Evolutionary conservation across 768 basidiomycete species (phyloP).

Genomic region (Leccinum rimulosum): DNA sequence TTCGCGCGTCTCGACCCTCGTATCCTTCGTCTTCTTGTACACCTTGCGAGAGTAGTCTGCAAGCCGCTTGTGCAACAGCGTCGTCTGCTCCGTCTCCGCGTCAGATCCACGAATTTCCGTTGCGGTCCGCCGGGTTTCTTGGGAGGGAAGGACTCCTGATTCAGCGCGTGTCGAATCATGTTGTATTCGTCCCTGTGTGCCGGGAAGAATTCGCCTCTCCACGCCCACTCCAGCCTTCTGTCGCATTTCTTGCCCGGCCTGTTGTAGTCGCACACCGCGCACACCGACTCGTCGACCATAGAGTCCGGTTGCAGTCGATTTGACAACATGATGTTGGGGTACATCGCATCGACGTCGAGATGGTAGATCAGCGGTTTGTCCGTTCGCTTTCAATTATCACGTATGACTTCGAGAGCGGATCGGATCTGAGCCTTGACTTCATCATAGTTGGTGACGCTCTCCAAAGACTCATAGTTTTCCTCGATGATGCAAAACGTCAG

Average conservation of each 20-base stretch:
- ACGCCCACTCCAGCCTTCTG: constrained; percentile 92
- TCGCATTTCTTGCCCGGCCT: constrained; percentile 95
- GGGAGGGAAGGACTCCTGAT: constrained; percentile 90
- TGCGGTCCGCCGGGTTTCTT: constrained; percentile 70
- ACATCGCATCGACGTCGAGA: constrained; percentile 99
- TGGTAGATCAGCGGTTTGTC: constrained; percentile 98
- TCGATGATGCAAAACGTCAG: constrained; percentile 84
- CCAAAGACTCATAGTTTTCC: constrained; percentile 77
- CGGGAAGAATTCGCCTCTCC: constrained; percentile 98
- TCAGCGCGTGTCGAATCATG: constrained; percentile 96
- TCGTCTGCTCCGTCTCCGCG: constrained; percentile 79
- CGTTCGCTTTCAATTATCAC: constrained; percentile 82
- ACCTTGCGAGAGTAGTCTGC: constrained; percentile 99
- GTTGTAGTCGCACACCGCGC: constrained; percentile 98
- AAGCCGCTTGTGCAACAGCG: constrained; percentile 90
- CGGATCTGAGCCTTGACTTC: constrained; percentile 83
- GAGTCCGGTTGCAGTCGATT: constrained; percentile 98
- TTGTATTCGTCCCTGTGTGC: constrained; percentile 97
- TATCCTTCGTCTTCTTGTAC: constrained; percentile 98
- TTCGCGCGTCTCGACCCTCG: constrained; percentile 89
- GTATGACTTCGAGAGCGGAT: constrained; percentile 78
- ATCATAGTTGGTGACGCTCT: constrained; percentile 91
- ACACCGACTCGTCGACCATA: constrained; percentile 92
- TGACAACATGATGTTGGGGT: constrained; percentile 99
- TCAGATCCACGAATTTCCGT: constrained; percentile 81